Evolutionary conservation across 345 rosid genomes (phyloP).

Genomic region (Populus simonii): DNA sequence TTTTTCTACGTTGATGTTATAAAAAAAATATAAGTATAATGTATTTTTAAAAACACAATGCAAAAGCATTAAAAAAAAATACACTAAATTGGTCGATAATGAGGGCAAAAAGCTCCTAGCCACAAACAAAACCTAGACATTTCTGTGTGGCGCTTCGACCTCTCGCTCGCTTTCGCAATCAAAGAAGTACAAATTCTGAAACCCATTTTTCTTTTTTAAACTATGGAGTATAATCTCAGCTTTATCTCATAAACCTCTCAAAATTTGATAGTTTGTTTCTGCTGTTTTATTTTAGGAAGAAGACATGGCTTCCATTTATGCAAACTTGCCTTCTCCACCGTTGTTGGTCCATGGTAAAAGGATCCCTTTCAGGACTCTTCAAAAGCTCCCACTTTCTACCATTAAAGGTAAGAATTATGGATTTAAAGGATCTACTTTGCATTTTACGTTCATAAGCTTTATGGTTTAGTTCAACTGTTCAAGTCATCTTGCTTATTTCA

Average conservation of each 20-base stretch:
- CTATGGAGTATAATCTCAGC: background rate
- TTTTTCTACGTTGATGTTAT: too few species aligned
- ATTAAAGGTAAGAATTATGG: conserved; percentile 34
- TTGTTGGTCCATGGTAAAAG: conserved; percentile 39
- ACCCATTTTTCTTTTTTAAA: background rate
- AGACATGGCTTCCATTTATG: conserved; percentile 59
- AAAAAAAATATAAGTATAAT: too few species aligned
- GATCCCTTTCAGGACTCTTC: conserved; percentile 38
- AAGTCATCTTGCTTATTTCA: background rate
- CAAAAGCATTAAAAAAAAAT: too few species aligned
- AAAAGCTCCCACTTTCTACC: conserved; percentile 37
- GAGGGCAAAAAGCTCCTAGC: background rate
- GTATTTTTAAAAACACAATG: too few species aligned
- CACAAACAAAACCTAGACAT: background rate
- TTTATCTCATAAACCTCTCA: background rate
- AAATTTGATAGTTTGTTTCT: background rate
- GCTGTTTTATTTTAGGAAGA: conserved; percentile 13
- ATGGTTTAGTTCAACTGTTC: background rate
- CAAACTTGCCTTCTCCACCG: conserved; percentile 41
- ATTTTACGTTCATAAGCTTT: background rate
- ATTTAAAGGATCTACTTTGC: background rate
- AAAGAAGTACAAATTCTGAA: background rate
- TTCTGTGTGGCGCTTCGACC: background rate
- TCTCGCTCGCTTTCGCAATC: background rate
- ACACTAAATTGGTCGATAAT: too few species aligned